Evolutionary conservation across 768 basidiomycete species (phyloP).

Genomic region (Amanita subjunquillea): DNA sequence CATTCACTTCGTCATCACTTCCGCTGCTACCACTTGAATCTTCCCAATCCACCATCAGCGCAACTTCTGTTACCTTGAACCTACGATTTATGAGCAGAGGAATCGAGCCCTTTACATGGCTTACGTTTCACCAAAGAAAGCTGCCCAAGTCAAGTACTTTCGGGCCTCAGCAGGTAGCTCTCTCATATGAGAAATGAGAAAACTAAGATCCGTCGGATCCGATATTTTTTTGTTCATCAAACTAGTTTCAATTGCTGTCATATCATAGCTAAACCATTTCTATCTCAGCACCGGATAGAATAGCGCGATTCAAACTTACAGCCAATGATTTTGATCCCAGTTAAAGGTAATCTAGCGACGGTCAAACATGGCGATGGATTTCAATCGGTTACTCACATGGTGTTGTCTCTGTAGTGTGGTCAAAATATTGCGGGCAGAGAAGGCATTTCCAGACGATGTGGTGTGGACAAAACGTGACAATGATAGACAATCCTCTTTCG

Average conservation of each 20-base stretch:
- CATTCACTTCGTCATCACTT: slow-evolving; percentile 40
- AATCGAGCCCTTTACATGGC: slow-evolving; percentile 12
- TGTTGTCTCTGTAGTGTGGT: slow-evolving; percentile 53
- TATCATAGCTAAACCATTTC: slow-evolving; percentile 34
- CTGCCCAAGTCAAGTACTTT: slow-evolving; percentile 63
- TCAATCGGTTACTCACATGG: slow-evolving; percentile 29
- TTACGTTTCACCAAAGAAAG: slow-evolving; percentile 63
- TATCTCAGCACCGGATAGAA: not conserved
- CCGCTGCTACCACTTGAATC: slow-evolving; percentile 42
- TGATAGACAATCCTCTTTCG: slow-evolving; percentile 41
- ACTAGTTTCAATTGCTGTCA: slow-evolving; percentile 43
- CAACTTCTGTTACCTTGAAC: slow-evolving; percentile 66
- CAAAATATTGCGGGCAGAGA: slow-evolving; percentile 56
- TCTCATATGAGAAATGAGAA: slow-evolving; percentile 47
- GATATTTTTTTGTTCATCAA: slow-evolving; percentile 40
- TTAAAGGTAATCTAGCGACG: slow-evolving; percentile 47
- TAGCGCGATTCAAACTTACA: slow-evolving; percentile 26
- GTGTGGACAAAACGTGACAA: slow-evolving; percentile 47
- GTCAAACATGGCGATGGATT: not conserved
- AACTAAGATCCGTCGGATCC: slow-evolving; percentile 54
- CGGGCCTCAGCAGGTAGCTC: slow-evolving; percentile 54
- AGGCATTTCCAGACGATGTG: slow-evolving; percentile 59
- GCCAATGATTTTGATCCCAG: slow-evolving; percentile 58
- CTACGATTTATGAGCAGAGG: slow-evolving; percentile 19
- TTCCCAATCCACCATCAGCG: slow-evolving; percentile 67